These are phyloP conservation scores for Rhizopus arrhizus DNA, from an alignment of 371 early-diverging fungal species.

Conservation along the genomic window DNA sequence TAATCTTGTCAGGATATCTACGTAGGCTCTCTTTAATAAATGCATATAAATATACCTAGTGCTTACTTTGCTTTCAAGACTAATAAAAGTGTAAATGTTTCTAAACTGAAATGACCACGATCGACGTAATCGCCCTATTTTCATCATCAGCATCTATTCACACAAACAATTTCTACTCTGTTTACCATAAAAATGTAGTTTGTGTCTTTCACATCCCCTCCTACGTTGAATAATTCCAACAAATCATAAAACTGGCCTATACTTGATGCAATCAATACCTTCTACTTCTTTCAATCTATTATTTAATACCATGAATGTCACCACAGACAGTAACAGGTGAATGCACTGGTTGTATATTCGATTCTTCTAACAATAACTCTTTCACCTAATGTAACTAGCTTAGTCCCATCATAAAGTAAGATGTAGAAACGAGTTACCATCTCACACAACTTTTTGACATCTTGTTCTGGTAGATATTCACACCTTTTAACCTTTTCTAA, in stretches of 20 bases:
- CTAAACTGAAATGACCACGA: constrained; percentile 99
- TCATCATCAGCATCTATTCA: constrained; percentile 29
- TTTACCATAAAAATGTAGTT: constrained; percentile 97
- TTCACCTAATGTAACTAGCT: constrained; percentile 67
- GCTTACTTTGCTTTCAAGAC: constrained; percentile 67
- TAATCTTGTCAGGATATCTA: constrained; percentile 88
- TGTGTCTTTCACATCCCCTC: constrained; percentile 97
- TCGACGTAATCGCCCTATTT: constrained; percentile 98
- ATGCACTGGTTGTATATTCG: constrained; percentile 93
- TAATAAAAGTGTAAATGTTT: constrained; percentile 96
- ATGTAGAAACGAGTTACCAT: constrained; percentile 25
- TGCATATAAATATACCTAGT: neutral
- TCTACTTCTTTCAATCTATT: neutral
- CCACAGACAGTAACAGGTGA: constrained; percentile 99
- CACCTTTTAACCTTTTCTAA: constrained; percentile 70
- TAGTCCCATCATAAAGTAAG: too few species aligned
- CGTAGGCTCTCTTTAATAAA: neutral
- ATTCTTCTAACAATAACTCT: constrained; percentile 94
- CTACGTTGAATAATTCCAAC: constrained; percentile 97
- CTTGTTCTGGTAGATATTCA: constrained; percentile 89
- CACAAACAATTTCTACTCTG: too few species aligned
- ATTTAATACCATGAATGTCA: constrained; percentile 88
- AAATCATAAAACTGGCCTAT: constrained; percentile 98
- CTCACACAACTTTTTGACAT: constrained; percentile 69
- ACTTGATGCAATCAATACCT: neutral